These are phyloP conservation scores for Hygrophorus pudorinus DNA, from an alignment of 768 basidiomycete species.

Conservation along the genomic window DNA sequence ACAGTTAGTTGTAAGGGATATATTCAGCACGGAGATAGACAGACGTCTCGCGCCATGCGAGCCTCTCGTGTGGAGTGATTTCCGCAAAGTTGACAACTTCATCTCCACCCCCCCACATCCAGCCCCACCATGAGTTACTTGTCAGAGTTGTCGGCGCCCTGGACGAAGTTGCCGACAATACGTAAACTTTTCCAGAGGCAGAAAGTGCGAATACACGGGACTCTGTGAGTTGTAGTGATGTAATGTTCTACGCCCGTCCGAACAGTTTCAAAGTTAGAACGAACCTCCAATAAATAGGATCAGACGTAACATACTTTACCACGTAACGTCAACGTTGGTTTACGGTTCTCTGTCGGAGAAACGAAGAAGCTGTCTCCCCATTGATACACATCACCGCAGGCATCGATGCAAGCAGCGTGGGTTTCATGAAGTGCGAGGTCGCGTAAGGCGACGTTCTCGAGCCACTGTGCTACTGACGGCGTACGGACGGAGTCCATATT, in stretches of 20 bases:
- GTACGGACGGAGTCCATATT: conserved; percentile 32
- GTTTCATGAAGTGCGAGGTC: conserved; percentile 59
- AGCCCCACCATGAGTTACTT: conserved; percentile 51
- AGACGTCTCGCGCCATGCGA: conserved; percentile 63
- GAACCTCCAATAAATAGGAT: conserved; percentile 1
- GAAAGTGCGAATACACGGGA: conserved; percentile 71
- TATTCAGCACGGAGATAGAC: conserved; percentile 7
- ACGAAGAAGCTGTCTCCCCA: conserved; percentile 66
- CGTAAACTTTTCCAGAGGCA: conserved; percentile 65
- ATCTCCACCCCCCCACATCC: conserved; percentile 48
- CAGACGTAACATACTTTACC: conserved; percentile 44
- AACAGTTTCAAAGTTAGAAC: too few species aligned
- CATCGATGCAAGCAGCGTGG: conserved; percentile 71
- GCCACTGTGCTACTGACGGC: conserved; percentile 44
- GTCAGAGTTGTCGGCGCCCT: conserved; percentile 37
- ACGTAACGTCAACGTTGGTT: conserved; percentile 45
- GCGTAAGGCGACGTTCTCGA: conserved; percentile 60
- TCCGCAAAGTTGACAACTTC: conserved; percentile 47
- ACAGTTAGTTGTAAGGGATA: neutral
- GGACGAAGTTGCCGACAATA: conserved; percentile 41
- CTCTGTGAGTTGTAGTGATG: conserved; percentile 48
- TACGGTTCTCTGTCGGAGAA: conserved; percentile 15
- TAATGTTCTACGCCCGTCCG: conserved; percentile 46
- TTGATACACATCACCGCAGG: conserved; percentile 72
- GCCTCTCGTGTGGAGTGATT: conserved; percentile 42